phyloP scores from a whole-genome alignment of 192 early-diverging fungal genomes.

The Chytriomyces sp. region DNA sequence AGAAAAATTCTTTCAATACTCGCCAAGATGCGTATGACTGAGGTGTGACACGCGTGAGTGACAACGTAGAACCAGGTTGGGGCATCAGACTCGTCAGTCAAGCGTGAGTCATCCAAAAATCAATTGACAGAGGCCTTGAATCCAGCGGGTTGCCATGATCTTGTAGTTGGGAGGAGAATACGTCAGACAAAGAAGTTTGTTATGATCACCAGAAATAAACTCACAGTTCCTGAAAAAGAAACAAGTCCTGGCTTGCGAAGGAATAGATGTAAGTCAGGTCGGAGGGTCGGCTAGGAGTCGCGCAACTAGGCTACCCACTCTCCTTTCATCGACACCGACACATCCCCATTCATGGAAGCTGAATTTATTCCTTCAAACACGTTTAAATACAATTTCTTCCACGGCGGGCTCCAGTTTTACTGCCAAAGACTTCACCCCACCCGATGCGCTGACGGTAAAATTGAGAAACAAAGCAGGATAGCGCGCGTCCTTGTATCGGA shows the following conservation, averaged over 20 bases:
- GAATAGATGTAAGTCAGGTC: too few species aligned
- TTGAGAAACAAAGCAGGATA: neutral
- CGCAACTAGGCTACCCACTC: too few species aligned
- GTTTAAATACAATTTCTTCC: neutral
- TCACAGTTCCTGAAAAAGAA: slow-evolving; percentile 53
- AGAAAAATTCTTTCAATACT: slow-evolving; percentile 57
- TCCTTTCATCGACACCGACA: too few species aligned
- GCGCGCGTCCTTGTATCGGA: neutral
- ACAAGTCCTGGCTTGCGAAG: slow-evolving; percentile 50
- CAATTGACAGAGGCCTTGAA: slow-evolving; percentile 35
- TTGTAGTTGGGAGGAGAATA: neutral
- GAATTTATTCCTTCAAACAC: too few species aligned
- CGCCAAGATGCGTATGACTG: slow-evolving; percentile 55
- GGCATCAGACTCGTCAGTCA: neutral
- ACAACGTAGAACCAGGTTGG: slow-evolving; percentile 54
- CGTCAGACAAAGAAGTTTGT: neutral
- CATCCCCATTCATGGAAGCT: too few species aligned
- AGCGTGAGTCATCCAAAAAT: neutral
- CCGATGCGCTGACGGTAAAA: neutral
- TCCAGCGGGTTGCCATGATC: slow-evolving; percentile 56
- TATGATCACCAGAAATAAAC: too few species aligned
- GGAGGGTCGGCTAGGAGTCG: too few species aligned
- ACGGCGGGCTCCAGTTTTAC: neutral
- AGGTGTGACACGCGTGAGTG: slow-evolving; percentile 64
- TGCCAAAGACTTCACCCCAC: neutral